Evolutionary conservation across 1,284 basidiomycete species (phyloP).

Genomic region (Malassezia arunalokei): DNA sequence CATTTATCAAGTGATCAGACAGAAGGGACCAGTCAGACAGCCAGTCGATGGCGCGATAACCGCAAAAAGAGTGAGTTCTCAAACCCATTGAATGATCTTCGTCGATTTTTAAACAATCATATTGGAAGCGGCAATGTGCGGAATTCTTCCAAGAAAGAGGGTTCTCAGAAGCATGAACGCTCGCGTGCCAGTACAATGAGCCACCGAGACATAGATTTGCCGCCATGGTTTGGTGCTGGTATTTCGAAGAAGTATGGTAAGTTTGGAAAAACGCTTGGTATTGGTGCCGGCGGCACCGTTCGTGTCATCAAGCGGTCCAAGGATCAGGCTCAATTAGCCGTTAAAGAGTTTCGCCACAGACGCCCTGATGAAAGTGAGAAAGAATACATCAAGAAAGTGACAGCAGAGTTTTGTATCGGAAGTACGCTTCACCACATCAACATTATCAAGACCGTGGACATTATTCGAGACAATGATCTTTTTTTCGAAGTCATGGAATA

Average conservation of each 20-base stretch:
- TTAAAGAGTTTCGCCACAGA: conserved; percentile 91
- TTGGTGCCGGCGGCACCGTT: conserved; percentile 93
- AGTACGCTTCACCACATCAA: conserved; percentile 72
- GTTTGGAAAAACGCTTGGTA: conserved; percentile 89
- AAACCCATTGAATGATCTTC: conserved; percentile 10
- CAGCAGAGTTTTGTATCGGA: conserved; percentile 95
- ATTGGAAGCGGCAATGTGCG: neutral
- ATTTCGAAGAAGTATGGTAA: conserved; percentile 97
- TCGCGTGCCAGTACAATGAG: neutral
- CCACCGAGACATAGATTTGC: conserved; percentile 39
- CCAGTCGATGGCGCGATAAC: neutral
- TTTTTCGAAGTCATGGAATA: conserved; percentile 86
- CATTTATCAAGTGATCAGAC: neutral
- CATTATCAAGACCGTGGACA: conserved; percentile 96
- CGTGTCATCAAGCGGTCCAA: conserved; percentile 72
- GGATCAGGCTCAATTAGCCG: conserved; percentile 65
- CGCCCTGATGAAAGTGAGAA: conserved; percentile 76
- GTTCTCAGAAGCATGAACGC: neutral
- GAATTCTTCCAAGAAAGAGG: neutral
- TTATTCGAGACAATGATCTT: conserved; percentile 91
- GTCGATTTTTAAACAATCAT: conserved; percentile 11
- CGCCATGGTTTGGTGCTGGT: conserved; percentile 60
- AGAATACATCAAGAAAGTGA: conserved; percentile 98
- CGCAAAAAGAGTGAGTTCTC: conserved; percentile 2
- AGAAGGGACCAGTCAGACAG: neutral